Evolutionary conservation across 768 basidiomycete species (phyloP).

Genomic region (Epithele typhae): DNA sequence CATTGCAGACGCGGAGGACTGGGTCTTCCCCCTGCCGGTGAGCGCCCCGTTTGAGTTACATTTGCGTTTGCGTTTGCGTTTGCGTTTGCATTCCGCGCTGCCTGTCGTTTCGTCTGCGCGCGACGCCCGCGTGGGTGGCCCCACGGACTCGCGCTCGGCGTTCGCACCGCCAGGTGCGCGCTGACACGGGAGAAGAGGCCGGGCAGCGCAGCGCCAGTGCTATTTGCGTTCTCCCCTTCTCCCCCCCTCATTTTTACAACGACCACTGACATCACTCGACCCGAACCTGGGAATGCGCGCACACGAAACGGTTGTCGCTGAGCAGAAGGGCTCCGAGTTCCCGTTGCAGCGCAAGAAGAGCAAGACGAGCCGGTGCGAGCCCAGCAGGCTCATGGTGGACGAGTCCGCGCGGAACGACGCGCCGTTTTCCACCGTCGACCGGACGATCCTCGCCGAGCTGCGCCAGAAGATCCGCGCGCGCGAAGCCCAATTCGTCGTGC

Average conservation of each 20-base stretch:
- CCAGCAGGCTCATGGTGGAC: slow-evolving; percentile 5
- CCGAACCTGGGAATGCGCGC: no score
- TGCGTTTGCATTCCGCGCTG: not conserved
- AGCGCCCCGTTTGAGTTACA: not conserved
- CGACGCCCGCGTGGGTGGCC: no score
- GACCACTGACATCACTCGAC: no score
- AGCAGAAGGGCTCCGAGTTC: slow-evolving; percentile 13
- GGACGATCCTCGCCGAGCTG: slow-evolving; percentile 55
- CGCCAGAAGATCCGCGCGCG: slow-evolving; percentile 48
- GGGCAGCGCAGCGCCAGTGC: no score
- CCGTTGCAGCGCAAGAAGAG: slow-evolving; percentile 17
- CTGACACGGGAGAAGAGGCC: not conserved
- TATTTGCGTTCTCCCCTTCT: not conserved
- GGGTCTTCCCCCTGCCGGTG: slow-evolving; percentile 16
- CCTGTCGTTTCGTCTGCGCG: not conserved
- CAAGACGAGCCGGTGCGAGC: slow-evolving; percentile 7
- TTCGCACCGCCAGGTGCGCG: not conserved
- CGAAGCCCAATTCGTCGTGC: slow-evolving; percentile 52
- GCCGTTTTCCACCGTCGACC: slow-evolving; percentile 58
- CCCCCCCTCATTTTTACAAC: not conserved
- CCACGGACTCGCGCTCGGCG: not conserved
- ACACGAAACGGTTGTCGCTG: not conserved
- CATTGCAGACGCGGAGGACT: no score
- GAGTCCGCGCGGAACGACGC: slow-evolving; percentile 12
- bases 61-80: not conserved